Evolutionary conservation across 2,329 filamentous ascomycete genomes (phyloP).

Genomic region (Hirsutella thompsonii): DNA sequence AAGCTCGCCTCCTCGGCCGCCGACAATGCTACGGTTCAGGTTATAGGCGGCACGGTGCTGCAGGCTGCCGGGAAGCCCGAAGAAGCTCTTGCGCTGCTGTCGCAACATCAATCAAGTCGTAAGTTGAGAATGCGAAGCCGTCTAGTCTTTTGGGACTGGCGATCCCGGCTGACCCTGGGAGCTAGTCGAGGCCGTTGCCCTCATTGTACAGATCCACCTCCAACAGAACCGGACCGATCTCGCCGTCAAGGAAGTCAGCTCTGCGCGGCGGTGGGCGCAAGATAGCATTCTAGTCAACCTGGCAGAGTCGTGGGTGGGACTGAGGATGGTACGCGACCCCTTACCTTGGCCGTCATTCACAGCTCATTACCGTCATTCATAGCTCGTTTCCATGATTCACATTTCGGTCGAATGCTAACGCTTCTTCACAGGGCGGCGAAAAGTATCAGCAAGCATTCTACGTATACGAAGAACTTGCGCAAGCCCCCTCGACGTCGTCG

Average conservation of each 20-base stretch:
- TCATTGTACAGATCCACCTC: slow-evolving; percentile 87
- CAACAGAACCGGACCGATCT: slow-evolving; percentile 85
- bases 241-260: slow-evolving; percentile 75
- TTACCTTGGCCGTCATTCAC: too few species aligned
- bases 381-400: too few species aligned
- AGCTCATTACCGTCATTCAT: too few species aligned
- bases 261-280: slow-evolving; percentile 86
- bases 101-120: slow-evolving; percentile 79
- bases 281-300: slow-evolving; percentile 89
- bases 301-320: slow-evolving; percentile 87
- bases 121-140: slow-evolving; percentile 32
- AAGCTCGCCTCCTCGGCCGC: slow-evolving; percentile 51
- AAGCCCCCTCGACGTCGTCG: slow-evolving; percentile 69
- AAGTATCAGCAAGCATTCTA: slow-evolving; percentile 97
- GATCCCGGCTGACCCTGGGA: slow-evolving; percentile 10
- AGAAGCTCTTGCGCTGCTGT: slow-evolving; percentile 67
- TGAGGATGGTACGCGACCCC: slow-evolving; percentile 58
- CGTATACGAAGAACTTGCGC: slow-evolving; percentile 91
- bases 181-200: slow-evolving; percentile 60
- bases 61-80: slow-evolving; percentile 72
- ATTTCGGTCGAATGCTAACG: slow-evolving; percentile 11
- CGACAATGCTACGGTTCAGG: slow-evolving; percentile 71
- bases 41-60: slow-evolving; percentile 70
- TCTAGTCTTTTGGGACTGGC: not conserved
- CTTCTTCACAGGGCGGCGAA: slow-evolving; percentile 60